Evolutionary conservation across 257 asterid species (phyloP).

Genomic region (Solanum piurae): DNA sequence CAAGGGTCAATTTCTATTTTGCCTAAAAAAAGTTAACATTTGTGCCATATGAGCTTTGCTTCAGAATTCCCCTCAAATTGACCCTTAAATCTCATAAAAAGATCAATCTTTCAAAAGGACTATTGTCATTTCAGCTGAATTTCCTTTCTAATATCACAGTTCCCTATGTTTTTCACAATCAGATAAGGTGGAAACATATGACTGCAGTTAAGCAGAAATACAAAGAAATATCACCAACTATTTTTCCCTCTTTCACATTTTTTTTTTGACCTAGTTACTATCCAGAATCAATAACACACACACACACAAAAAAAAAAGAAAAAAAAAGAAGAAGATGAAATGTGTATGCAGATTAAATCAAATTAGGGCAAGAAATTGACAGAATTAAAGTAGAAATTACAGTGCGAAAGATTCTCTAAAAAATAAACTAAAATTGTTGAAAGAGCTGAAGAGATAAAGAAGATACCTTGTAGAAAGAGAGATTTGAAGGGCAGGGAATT

Average conservation of each 20-base stretch:
- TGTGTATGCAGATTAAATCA: not conserved
- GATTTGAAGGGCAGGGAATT: slow-evolving; percentile 14
- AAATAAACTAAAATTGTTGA: not conserved
- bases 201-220: not conserved
- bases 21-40: not conserved
- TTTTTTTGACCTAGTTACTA: not conserved
- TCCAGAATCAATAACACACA: not conserved
- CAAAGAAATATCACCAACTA: not conserved
- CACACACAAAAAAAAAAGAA: accelerated
- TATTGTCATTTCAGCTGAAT: not conserved
- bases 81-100: not conserved
- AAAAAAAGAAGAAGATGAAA: not conserved
- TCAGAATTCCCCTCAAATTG: not conserved
- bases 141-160: not conserved
- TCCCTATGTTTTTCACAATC: not conserved
- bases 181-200: not conserved
- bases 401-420: not conserved
- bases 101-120: not conserved
- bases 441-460: not conserved
- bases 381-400: not conserved
- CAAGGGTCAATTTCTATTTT: not conserved
- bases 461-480: slow-evolving; percentile 34
- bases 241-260: not conserved
- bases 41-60: not conserved
- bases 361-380: not conserved